Evolutionary conservation across 177 flowering plant genomes (phyloP), one percentile per base, ranked within the genome.

Genomic region (Vitis hybrid): DNA sequence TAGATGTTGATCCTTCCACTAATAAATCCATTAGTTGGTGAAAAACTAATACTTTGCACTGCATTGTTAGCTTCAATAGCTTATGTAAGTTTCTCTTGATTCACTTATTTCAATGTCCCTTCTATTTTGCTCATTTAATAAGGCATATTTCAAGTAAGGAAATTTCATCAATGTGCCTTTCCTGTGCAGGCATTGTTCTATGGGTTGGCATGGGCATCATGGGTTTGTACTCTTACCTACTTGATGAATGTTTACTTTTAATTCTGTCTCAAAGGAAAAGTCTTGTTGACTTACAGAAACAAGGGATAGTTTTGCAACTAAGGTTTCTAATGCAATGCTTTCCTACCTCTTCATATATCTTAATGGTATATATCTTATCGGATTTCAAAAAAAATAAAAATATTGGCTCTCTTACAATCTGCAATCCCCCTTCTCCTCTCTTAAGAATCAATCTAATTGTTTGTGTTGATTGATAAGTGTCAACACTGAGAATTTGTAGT

Each of bases 1-100:
- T 67, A 93, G 98, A 73, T 93, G 67, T 30, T 93, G 83, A 82
- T 89, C 76, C 92, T 93, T 73, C 98, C 98, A 40, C 74, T 91
- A 19, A 24, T 87, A 62, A 89, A 89, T 79, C 94, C 94, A 12
- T 71, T 89, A 70, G 83, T 88, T 13, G 93, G 94, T 60, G 97
- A 93, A 80, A 91, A 80, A 73, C 72, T 78, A 64, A 85, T 93
- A 60, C 71, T 93, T 16, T 86, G 90, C 74, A 49, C 72, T 11
- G 91, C 84, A 46, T 71, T 93, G 67, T 76, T 85, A 24, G 86
- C 92, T 52, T 89, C 97, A 18, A 74, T 89, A 59, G 86, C 88
- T 60, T 93, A 93, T 83, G 98, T 93, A 78, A 85, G 98, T 78
- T 51, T 1, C 35, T 50, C 27, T 57, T 7, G 7, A 40, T 40